These are phyloP conservation scores for Mucor sp. DNA, from an alignment of 371 early-diverging fungal species.

Conservation along the genomic window DNA sequence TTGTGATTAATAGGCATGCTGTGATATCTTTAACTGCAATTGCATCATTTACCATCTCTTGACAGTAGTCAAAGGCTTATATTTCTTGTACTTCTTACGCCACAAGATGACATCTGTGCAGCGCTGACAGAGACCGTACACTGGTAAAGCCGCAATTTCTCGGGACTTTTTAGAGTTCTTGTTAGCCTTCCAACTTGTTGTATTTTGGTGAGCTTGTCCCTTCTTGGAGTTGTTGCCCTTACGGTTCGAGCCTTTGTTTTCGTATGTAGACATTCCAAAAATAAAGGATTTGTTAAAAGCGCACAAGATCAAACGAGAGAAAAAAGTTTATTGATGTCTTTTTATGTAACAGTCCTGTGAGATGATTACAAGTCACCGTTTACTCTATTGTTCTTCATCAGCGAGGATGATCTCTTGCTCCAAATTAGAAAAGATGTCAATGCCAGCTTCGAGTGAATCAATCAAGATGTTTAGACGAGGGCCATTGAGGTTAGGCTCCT, in stretches of 20 bases:
- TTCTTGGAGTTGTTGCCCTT: conserved; percentile 71
- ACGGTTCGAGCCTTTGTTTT: conserved; percentile 49
- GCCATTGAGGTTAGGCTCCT: conserved; percentile 46
- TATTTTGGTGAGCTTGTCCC: conserved; percentile 89
- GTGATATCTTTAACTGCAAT: neutral
- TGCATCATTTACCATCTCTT: conserved; percentile 77
- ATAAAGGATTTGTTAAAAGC: neutral
- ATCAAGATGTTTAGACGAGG: conserved; percentile 41
- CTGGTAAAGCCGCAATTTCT: conserved; percentile 79
- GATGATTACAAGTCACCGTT: conserved; percentile 2
- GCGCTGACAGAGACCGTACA: conserved; percentile 84
- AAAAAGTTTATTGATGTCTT: conserved; percentile 7
- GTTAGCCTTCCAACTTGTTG: conserved; percentile 85
- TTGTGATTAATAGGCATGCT: neutral
- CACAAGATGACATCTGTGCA: conserved; percentile 91
- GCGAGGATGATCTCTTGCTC: conserved; percentile 47
- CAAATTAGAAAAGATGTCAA: conserved; percentile 40
- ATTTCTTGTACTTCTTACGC: conserved; percentile 94
- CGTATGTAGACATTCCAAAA: conserved; percentile 32
- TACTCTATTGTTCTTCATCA: conserved; percentile 14
- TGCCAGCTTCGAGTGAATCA: conserved; percentile 52
- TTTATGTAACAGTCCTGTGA: neutral
- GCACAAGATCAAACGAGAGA: conserved; percentile 9
- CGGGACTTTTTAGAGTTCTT: conserved; percentile 81
- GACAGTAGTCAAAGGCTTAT: conserved; percentile 91